Conservation (phyloP, 441 rosid species). For the Brassica balearica region DNA sequence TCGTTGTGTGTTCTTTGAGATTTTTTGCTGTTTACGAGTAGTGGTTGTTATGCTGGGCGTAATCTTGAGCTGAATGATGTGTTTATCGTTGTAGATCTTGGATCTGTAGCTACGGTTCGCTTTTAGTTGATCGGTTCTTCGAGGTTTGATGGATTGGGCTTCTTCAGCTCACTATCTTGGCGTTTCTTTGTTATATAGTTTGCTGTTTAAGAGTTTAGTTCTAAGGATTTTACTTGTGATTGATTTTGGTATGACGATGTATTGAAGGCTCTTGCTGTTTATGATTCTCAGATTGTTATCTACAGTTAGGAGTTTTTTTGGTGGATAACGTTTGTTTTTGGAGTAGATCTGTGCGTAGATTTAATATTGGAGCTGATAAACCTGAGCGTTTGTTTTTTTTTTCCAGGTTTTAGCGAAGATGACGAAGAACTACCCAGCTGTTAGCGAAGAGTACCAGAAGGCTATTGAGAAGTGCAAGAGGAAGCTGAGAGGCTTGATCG, state of each 20-base stretch:
- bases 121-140: background rate
- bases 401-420: conserved; percentile 45
- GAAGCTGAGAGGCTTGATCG: conserved; percentile 89
- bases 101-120: background rate
- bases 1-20: no score
- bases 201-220: background rate
- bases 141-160: conserved; percentile 12
- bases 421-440: conserved; percentile 85
- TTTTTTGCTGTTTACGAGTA: background rate
- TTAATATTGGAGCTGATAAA: conserved; percentile 13
- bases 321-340: background rate
- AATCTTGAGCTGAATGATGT: no score
- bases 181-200: background rate
- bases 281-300: background rate
- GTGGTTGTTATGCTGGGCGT: background rate
- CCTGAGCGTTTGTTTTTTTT: background rate
- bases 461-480: conserved; percentile 80
- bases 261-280: background rate
- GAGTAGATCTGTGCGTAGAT: background rate
- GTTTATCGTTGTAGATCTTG: no score
- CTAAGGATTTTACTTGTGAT: background rate
- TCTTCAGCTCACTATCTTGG: conserved; percentile 6
- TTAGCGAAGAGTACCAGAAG: conserved; percentile 78
- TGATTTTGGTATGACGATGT: conserved; percentile 13
- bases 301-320: background rate